Conservation (phyloP, 768 basidiomycete species). For the Collybia sp. region DNA sequence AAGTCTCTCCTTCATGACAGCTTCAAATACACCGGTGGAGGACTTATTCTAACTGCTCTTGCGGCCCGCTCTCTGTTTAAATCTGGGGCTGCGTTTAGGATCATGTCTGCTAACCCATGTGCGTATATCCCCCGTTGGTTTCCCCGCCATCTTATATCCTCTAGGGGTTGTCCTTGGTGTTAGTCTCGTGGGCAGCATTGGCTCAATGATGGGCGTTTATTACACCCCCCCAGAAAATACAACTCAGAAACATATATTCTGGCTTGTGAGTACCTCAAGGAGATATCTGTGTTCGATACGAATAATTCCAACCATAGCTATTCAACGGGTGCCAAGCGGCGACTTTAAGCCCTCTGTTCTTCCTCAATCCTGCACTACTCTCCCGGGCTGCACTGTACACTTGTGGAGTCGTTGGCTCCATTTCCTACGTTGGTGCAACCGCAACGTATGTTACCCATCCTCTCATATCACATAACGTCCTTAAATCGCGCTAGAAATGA, state of each 20-base stretch:
- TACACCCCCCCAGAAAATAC: slow-evolving; percentile 77
- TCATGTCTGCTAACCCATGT: slow-evolving; percentile 87
- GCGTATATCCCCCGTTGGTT: slow-evolving; percentile 14
- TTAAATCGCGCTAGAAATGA: slow-evolving; percentile 45
- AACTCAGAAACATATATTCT: slow-evolving; percentile 74
- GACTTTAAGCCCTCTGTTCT: slow-evolving; percentile 85
- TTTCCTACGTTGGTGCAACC: slow-evolving; percentile 86
- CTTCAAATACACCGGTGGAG: slow-evolving; percentile 82
- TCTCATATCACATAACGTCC: neutral
- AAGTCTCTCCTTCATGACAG: slow-evolving; percentile 68
- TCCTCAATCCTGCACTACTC: slow-evolving; percentile 79
- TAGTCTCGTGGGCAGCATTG: slow-evolving; percentile 75
- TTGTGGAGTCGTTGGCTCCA: slow-evolving; percentile 76
- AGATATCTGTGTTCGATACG: neutral
- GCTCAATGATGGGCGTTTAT: slow-evolving; percentile 79
- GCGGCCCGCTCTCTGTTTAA: slow-evolving; percentile 78
- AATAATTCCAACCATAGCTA: slow-evolving; percentile 34
- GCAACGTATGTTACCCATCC: slow-evolving; percentile 49
- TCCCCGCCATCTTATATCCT: neutral
- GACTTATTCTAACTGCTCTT: slow-evolving; percentile 70
- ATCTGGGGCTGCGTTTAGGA: slow-evolving; percentile 59
- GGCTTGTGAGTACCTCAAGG: slow-evolving; percentile 50
- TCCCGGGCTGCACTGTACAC: slow-evolving; percentile 88
- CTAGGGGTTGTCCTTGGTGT: slow-evolving; percentile 81
- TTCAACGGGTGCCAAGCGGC: slow-evolving; percentile 88